These are phyloP conservation scores for Mycena latifolia DNA, from an alignment of 768 basidiomycete species.

Conservation along the genomic window DNA sequence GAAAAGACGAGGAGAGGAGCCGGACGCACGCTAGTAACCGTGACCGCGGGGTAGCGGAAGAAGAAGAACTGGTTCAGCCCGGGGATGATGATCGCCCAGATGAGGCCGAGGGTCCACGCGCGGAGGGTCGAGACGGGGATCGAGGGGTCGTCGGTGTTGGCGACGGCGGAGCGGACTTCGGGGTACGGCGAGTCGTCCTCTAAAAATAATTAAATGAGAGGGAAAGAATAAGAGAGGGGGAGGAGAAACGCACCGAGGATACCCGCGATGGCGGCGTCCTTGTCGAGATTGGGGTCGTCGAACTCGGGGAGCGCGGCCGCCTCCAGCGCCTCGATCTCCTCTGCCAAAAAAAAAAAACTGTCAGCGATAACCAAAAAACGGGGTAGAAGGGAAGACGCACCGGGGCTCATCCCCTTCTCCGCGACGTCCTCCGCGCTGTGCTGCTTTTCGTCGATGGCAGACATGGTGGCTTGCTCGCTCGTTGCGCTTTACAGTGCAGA, in stretches of 20 bases:
- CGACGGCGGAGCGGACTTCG: constrained; percentile 69
- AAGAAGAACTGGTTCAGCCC: constrained; percentile 83
- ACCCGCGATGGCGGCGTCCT: constrained; percentile 56
- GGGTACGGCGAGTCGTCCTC: constrained; percentile 69
- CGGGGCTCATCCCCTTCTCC: neutral
- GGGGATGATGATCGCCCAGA: constrained; percentile 73
- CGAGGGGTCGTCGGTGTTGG: constrained; percentile 73
- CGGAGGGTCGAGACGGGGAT: constrained; percentile 75
- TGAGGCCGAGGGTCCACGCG: constrained; percentile 75
- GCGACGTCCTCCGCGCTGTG: neutral
- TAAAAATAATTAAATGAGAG: constrained; percentile 33
- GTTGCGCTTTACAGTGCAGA: too few species aligned
- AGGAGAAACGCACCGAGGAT: constrained; percentile 36
- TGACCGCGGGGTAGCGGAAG: constrained; percentile 74
- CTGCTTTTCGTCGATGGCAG: too few species aligned
- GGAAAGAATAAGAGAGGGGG: too few species aligned
- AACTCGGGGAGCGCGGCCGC: constrained; percentile 52
- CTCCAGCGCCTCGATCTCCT: constrained; percentile 29
- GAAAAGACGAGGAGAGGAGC: neutral
- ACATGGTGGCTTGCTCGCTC: too few species aligned
- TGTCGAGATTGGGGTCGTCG: constrained; percentile 69
- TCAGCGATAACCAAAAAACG: too few species aligned
- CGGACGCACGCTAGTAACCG: constrained; percentile 58
- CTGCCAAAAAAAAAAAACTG: too few species aligned
- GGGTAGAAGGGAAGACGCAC: too few species aligned